Conservation (phyloP, 441 rosid species). For the Populus tomentosa region DNA sequence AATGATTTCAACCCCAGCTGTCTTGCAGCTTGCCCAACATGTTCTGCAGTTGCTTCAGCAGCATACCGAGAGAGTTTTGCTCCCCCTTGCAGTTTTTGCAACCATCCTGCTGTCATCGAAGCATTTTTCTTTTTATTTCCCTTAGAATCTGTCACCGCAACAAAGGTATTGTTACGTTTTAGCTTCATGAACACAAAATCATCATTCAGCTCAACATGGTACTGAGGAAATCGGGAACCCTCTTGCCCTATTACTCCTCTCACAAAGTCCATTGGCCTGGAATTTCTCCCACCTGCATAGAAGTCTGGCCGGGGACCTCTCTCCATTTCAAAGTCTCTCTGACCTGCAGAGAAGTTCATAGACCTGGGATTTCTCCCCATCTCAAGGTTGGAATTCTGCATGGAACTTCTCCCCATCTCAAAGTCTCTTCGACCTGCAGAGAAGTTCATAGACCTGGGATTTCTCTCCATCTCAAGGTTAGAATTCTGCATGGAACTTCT, state of each 20-base stretch:
- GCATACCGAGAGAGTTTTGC: slow-evolving; percentile 52
- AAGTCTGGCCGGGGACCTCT: neutral
- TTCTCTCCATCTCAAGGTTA: neutral
- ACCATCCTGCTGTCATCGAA: slow-evolving; percentile 43
- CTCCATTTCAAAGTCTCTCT: slow-evolving; percentile 3
- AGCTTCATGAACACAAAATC: slow-evolving; percentile 68
- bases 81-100: slow-evolving; percentile 55
- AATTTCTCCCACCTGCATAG: slow-evolving; percentile 13
- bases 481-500: neutral
- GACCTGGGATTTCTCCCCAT: neutral
- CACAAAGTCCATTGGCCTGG: slow-evolving; percentile 41
- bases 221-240: slow-evolving; percentile 19
- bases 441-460: neutral
- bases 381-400: neutral
- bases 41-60: slow-evolving; percentile 87
- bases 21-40: slow-evolving; percentile 57
- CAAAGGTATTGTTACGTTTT: slow-evolving; percentile 64
- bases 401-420: neutral
- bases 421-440: slow-evolving; percentile 3
- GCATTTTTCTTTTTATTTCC: slow-evolving; percentile 60
- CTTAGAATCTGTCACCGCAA: slow-evolving; percentile 67
- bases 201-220: slow-evolving; percentile 42
- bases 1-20: slow-evolving; percentile 69
- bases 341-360: neutral
- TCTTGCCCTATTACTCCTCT: slow-evolving; percentile 44